Conservation (phyloP, 352 stramenopile species). For the Phytophthora pistaciae region DNA sequence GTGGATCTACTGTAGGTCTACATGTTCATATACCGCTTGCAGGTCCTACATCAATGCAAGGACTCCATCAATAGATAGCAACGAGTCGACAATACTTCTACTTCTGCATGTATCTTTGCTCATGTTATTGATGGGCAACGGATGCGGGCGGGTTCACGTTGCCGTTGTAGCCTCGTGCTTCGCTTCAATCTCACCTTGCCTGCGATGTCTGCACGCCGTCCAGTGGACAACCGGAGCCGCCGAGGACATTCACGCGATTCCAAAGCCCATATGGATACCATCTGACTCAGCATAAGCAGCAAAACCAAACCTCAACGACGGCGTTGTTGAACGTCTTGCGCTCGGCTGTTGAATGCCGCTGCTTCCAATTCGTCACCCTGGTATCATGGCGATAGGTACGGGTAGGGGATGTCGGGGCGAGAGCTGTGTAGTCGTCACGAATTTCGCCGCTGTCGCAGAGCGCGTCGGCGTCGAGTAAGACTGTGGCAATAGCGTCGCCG, state of each 20-base stretch:
- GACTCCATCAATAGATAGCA: constrained; percentile 1
- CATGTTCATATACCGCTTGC: not conserved
- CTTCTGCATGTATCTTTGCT: not conserved
- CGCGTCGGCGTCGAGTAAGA: constrained; percentile 10
- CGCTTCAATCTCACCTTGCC: constrained; percentile 4
- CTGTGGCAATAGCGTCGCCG: constrained; percentile 23
- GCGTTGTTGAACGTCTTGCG: not conserved
- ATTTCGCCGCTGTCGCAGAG: not conserved
- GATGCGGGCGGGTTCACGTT: not conserved
- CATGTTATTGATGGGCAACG: constrained; percentile 9
- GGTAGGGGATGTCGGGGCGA: constrained; percentile 10
- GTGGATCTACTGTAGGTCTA: not conserved
- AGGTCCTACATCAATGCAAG: not conserved
- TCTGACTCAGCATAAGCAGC: constrained; percentile 23
- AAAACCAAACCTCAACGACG: constrained; percentile 8
- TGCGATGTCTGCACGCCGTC: not conserved
- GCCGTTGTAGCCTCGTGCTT: constrained; percentile 9
- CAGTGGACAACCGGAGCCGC: not conserved
- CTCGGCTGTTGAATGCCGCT: not conserved
- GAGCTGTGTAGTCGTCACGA: constrained; percentile 4
- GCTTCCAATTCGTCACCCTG: constrained; percentile 2
- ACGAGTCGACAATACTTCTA: not conserved
- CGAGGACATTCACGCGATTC: not conserved
- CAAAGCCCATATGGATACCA: constrained; percentile 18
- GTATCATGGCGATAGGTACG: not conserved